A percentile compares a stretch with the other conserved stretches of the same genome.
Conservation (phyloP, 306 rosid genomes). For the Dalbergia cultrata region DNA sequence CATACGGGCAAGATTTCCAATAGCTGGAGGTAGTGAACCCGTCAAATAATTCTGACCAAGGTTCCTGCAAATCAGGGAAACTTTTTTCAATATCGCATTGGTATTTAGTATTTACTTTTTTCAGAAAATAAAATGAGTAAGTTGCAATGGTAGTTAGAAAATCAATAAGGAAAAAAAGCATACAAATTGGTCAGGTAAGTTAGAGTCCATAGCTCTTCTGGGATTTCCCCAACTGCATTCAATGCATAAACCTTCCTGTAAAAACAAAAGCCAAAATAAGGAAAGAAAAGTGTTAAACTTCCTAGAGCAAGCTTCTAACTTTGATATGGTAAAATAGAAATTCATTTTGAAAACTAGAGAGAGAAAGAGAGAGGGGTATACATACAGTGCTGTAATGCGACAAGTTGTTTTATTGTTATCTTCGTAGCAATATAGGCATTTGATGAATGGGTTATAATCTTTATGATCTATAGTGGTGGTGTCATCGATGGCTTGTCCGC, state of each 20-base stretch:
- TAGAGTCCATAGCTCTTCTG: slow-evolving; percentile 80
- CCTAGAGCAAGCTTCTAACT: slow-evolving; percentile 4
- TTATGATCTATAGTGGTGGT: slow-evolving; percentile 12
- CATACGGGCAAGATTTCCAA: slow-evolving; percentile 74
- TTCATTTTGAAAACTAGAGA: neutral
- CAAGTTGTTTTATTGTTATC: slow-evolving; percentile 52
- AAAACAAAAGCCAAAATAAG: neutral
- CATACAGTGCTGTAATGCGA: slow-evolving; percentile 53
- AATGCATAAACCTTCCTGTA: slow-evolving; percentile 68
- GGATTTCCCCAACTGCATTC: slow-evolving; percentile 65
- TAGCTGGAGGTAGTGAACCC: slow-evolving; percentile 69
- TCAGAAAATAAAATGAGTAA: neutral
- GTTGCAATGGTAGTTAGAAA: neutral
- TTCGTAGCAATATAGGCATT: slow-evolving; percentile 62
- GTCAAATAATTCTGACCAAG: slow-evolving; percentile 71
- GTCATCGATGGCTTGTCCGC: slow-evolving; percentile 62
- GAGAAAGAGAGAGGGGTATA: neutral
- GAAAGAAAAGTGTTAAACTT: neutral
- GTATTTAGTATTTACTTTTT: too few relatives aligned
- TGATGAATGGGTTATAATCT: slow-evolving; percentile 68
- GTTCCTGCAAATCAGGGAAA: slow-evolving; percentile 48
- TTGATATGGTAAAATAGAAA: slow-evolving; percentile 1
- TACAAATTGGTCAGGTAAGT: slow-evolving; percentile 74
- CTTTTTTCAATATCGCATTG: neutral
- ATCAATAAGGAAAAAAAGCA: slow-evolving; percentile 37